These are phyloP conservation scores for Senna siamea DNA, from an alignment of 306 rosid species.

Conservation along the genomic window DNA sequence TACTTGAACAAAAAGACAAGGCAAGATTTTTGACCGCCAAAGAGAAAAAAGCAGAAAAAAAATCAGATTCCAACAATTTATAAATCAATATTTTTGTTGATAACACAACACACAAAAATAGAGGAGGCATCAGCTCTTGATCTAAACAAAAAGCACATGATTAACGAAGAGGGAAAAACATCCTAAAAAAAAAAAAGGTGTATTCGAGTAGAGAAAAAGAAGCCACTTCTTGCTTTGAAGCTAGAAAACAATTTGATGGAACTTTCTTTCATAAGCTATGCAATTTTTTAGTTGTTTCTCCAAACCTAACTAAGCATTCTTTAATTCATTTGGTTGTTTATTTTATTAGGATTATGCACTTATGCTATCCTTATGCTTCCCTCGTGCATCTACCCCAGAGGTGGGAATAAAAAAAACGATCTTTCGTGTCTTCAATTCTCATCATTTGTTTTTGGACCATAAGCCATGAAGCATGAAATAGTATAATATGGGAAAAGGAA, in stretches of 20 bases:
- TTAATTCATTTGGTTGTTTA: constrained; percentile 3
- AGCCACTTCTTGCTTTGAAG: constrained; percentile 35
- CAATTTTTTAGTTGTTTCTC: constrained; percentile 26
- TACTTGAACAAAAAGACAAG: constrained; percentile 22
- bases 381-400: constrained; percentile 87
- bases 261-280: constrained; percentile 33
- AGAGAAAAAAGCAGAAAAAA: neutral
- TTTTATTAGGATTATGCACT: neutral
- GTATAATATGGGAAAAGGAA: neutral
- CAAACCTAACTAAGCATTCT: neutral
- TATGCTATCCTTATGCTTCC: constrained; percentile 56
- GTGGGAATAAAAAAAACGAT: constrained; percentile 56
- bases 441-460: neutral
- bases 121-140: constrained; percentile 29
- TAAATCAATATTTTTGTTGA: constrained; percentile 36
- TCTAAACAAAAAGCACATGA: constrained; percentile 26
- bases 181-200: constrained; percentile 4
- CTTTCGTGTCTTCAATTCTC: neutral
- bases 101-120: neutral
- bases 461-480: neutral
- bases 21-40: constrained; percentile 40
- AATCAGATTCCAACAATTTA: constrained; percentile 39
- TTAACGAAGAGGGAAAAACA: neutral
- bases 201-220: neutral
- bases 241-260: constrained; percentile 28